These are phyloP conservation scores for Cryomyces antarcticus DNA, from an alignment of 495 filamentous ascomycete genomes.

Conservation along the genomic window DNA sequence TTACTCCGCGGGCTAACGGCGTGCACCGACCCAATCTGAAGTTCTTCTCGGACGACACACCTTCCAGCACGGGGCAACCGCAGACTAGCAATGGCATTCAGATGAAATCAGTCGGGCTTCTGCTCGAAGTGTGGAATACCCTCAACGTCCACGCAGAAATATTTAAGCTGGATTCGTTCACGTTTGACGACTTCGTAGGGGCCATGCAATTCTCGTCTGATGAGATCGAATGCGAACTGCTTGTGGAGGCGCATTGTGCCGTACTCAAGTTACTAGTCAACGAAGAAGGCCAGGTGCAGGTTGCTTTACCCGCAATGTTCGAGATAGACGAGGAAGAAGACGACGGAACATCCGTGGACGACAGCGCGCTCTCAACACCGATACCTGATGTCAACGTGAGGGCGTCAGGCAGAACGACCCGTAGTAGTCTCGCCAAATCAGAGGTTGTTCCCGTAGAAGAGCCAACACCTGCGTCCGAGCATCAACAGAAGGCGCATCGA, in stretches of 20 bases:
- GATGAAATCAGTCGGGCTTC: slow-evolving; percentile 57
- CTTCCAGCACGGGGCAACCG: background rate
- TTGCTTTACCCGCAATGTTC: slow-evolving; percentile 54
- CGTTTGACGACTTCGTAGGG: slow-evolving; percentile 88
- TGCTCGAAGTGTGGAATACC: slow-evolving; percentile 87
- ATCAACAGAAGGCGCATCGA: slow-evolving; percentile 23
- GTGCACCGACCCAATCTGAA: slow-evolving; percentile 52
- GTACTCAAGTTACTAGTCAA: slow-evolving; percentile 74
- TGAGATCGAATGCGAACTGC: slow-evolving; percentile 65
- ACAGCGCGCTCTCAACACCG: slow-evolving; percentile 29
- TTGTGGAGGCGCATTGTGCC: slow-evolving; percentile 80
- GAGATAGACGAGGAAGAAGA: slow-evolving; percentile 41
- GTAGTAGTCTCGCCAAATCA: slow-evolving; percentile 65
- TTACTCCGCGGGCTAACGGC: slow-evolving; percentile 38
- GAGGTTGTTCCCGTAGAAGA: slow-evolving; percentile 34
- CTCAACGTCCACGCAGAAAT: slow-evolving; percentile 91
- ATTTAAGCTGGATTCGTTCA: slow-evolving; percentile 85
- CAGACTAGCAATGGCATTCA: slow-evolving; percentile 35
- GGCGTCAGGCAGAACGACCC: slow-evolving; percentile 64
- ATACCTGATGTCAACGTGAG: slow-evolving; percentile 33
- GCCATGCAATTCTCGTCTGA: slow-evolving; percentile 62
- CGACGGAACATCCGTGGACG: slow-evolving; percentile 25
- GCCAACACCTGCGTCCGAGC: slow-evolving; percentile 7
- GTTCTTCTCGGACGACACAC: slow-evolving; percentile 41
- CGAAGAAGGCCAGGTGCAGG: slow-evolving; percentile 55